phyloP scores from a whole-genome alignment of 768 basidiomycete species.

The Mycena vulgaris region DNA sequence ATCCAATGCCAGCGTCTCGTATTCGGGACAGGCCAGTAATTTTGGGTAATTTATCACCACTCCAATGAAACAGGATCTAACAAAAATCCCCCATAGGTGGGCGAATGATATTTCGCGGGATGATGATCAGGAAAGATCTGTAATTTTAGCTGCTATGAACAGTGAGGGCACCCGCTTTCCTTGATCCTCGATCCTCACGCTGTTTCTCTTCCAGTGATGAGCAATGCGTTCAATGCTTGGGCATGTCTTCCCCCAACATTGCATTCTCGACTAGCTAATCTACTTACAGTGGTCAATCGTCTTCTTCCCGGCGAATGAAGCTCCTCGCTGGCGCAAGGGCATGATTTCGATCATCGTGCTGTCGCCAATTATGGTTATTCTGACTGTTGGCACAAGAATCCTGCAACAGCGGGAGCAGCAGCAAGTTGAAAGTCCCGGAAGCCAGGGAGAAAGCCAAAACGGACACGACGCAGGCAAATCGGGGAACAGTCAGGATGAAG shows the following conservation, averaged over 20 bases:
- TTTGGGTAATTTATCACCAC: too few species aligned
- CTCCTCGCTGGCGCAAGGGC: conserved; percentile 76
- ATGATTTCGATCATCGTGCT: conserved; percentile 79
- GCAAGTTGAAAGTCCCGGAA: background rate
- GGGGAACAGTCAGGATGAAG: conserved; percentile 6
- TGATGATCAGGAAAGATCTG: conserved; percentile 77
- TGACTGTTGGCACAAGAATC: conserved; percentile 44
- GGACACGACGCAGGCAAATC: background rate
- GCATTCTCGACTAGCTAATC: background rate
- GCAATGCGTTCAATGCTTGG: conserved; percentile 40
- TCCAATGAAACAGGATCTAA: too few species aligned
- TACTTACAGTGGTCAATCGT: conserved; percentile 69
- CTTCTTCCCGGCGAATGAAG: conserved; percentile 82
- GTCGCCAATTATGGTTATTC: conserved; percentile 62
- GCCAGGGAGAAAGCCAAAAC: background rate
- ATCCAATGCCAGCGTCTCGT: conserved; percentile 76
- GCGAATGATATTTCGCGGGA: conserved; percentile 85
- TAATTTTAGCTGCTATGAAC: conserved; percentile 83
- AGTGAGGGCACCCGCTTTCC: conserved; percentile 54
- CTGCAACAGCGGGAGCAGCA: conserved; percentile 28
- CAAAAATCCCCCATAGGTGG: too few species aligned
- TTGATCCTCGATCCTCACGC: background rate
- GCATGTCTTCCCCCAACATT: background rate
- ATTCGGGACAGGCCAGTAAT: conserved; percentile 83
- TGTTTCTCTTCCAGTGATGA: conserved; percentile 31